Evolutionary conservation across 2,329 filamentous ascomycete species (phyloP).

Genomic region (Penicillium thymicola): DNA sequence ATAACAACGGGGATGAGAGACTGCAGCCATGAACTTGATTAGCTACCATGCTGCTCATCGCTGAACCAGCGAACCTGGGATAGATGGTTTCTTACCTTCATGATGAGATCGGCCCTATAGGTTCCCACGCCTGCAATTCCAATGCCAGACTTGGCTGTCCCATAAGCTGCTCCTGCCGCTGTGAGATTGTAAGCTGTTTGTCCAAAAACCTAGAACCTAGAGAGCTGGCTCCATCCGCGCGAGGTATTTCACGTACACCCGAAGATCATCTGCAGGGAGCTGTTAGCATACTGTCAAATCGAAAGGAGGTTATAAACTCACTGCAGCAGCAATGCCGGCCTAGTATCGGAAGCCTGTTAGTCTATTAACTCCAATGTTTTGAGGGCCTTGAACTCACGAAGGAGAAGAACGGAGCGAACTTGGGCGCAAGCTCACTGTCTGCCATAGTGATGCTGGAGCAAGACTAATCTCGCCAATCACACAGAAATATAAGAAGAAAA

Average conservation of each 20-base stretch:
- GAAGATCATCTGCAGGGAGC: constrained; percentile 48
- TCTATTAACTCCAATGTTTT: constrained; percentile 3
- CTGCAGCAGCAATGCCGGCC: constrained; percentile 50
- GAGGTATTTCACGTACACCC: constrained; percentile 43
- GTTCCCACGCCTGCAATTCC: constrained; percentile 65
- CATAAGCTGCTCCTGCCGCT: constrained; percentile 65
- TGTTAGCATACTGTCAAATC: constrained; percentile 24
- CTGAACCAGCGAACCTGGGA: background rate
- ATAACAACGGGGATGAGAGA: constrained; percentile 65
- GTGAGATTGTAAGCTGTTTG: constrained; percentile 25
- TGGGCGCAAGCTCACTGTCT: constrained; percentile 54
- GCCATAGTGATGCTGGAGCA: constrained; percentile 35
- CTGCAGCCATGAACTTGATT: constrained; percentile 28
- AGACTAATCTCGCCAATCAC: background rate
- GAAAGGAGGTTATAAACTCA: constrained; percentile 31
- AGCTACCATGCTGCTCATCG: constrained; percentile 10
- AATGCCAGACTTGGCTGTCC: constrained; percentile 66
- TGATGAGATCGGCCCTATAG: constrained; percentile 64
- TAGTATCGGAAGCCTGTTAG: constrained; percentile 30
- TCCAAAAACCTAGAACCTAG: constrained; percentile 2
- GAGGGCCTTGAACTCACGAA: constrained; percentile 51
- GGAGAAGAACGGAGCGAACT: constrained; percentile 66
- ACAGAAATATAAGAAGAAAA: background rate
- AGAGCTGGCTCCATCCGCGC: constrained; percentile 1
- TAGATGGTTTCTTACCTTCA: constrained; percentile 53